Base-by-base conservation (phyloP, 2,329 filamentous ascomycete genomes). In the Chaetomium sp. region DNA sequence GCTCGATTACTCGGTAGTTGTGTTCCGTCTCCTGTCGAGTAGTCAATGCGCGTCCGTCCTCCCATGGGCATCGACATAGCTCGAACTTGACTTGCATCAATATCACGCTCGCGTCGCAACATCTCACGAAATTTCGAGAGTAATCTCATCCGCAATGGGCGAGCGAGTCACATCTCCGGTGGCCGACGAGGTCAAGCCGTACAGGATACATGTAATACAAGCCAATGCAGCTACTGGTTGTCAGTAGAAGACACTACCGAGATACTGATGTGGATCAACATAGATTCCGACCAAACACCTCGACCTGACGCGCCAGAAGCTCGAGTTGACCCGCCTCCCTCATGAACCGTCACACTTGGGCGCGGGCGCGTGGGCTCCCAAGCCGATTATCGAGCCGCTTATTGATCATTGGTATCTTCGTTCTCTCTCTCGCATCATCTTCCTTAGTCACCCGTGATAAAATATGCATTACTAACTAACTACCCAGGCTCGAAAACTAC, bases 251-350 rank as follows among this genome's bases (percentile, higher is more conserved):
- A 14, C 14, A 54, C 44, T 8, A 9, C 27, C 32, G 19, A 11
- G 8, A 32, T 32, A 19, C 27, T 43, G 40, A 47, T 36, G 43
- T 19, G 9, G 27, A 32, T n/a, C n/a, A n/a, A n/a, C 42, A 32
- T 19, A 19, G 84, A 79, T 88, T 12, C 87, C 84, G 2, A 80
- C 78, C 53, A 82, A 79, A 63, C 88, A 88, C 67, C 75, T 88
- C 1, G 79, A 86, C 46, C 74, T 88, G 57, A 88, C 85, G 5
- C 78, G 74, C 65, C 79, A 82, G 67, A 89, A 88, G 68, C 74
- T 88, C 8, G 81, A 87, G 64, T 74, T 87, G 46, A 84, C 83
- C 27, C 75, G 85, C 56, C 69, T 88, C 35, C 85, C 85, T 42
- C 80, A 82, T 62, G 82, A 86, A 62, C 65, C 76, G 2, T 70